A percentile compares a stretch with the other conserved stretches of the same genome.
phyloP scores from a whole-genome alignment of 805 yeast genomes.

The Komagataella mondaviorum region DNA sequence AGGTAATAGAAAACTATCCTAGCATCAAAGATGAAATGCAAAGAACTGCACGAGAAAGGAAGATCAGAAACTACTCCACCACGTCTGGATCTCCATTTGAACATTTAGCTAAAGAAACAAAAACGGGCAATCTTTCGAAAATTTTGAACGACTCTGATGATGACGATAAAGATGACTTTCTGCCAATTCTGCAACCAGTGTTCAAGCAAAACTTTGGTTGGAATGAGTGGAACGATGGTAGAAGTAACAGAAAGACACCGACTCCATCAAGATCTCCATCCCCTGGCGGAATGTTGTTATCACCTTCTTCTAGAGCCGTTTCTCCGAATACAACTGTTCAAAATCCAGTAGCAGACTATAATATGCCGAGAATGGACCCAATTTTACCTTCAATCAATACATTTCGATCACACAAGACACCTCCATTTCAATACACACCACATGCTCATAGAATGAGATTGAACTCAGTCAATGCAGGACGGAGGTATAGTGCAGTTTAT shows the following conservation, averaged over 20 bases:
- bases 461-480: constrained; percentile 25
- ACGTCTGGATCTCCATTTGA: background rate
- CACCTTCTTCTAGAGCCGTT: background rate
- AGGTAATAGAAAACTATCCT: constrained; percentile 46
- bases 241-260: background rate
- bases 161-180: background rate
- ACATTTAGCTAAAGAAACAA: background rate
- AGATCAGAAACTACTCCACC: constrained; percentile 14
- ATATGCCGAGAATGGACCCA: constrained; percentile 26
- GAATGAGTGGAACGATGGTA: background rate
- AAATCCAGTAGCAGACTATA: background rate
- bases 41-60: constrained; percentile 43
- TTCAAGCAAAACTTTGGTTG: background rate
- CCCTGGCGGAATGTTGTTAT: background rate
- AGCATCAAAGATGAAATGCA: constrained; percentile 44
- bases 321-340: background rate
- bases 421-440: constrained; percentile 35
- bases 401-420: constrained; percentile 15
- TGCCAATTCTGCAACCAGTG: background rate
- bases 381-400: constrained; percentile 18
- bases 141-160: constrained; percentile 6
- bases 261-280: background rate
- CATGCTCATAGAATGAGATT: constrained; percentile 40
- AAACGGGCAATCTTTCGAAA: constrained; percentile 6
- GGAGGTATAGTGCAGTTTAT: constrained; percentile 11